Evolutionary conservation across 306 rosid species (phyloP).

Genomic region (Alnus rubra): DNA sequence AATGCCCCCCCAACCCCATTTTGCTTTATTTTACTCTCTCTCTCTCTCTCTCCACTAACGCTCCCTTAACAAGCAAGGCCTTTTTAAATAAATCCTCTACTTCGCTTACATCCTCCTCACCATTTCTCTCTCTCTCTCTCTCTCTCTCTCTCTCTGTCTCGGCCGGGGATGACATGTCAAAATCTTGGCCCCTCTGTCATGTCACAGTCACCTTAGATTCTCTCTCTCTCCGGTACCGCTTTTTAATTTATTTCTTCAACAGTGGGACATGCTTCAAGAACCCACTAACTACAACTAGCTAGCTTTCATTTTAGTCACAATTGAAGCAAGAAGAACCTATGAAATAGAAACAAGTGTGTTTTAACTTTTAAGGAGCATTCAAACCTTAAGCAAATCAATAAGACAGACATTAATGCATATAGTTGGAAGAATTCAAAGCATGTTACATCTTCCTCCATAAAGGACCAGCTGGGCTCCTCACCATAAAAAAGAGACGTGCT

Average conservation of each 20-base stretch:
- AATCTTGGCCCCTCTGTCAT: constrained; percentile 56
- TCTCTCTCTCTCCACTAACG: background rate
- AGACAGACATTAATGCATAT: constrained; percentile 12
- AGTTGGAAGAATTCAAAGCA: constrained; percentile 23
- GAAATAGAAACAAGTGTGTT: background rate
- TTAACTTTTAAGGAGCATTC: no score
- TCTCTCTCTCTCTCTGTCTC: constrained; percentile 11
- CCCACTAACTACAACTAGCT: background rate
- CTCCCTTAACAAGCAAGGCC: background rate
- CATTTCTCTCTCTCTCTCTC: background rate
- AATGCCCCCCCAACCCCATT: background rate
- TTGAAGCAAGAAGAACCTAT: background rate
- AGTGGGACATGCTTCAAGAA: background rate
- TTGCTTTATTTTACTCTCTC: background rate
- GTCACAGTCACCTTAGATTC: constrained; percentile 66
- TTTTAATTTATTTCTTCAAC: background rate
- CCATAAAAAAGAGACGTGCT: background rate
- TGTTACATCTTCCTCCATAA: background rate
- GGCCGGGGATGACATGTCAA: constrained; percentile 55
- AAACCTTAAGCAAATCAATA: no score
- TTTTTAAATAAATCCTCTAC: background rate
- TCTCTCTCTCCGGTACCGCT: constrained; percentile 27
- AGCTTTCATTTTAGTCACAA: constrained; percentile 24
- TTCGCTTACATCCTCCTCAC: background rate
- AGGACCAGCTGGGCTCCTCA: background rate